Evolutionary conservation across 2,329 filamentous ascomycete species (phyloP).

Genomic region (Sporothrix mexicana): DNA sequence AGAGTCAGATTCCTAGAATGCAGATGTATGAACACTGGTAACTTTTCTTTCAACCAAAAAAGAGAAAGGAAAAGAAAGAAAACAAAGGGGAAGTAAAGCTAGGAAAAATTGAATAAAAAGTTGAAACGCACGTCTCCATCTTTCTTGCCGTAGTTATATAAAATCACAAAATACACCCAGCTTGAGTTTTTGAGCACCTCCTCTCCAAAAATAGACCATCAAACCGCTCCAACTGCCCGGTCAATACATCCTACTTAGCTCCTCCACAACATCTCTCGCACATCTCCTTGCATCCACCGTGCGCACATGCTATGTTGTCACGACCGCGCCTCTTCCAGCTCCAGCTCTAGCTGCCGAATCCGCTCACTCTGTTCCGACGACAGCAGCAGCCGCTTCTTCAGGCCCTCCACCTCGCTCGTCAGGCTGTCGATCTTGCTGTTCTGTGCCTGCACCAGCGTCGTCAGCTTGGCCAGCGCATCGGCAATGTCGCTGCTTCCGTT

Average conservation of each 20-base stretch:
- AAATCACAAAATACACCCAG: too few species aligned
- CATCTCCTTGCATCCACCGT: too few species aligned
- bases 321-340: conserved; percentile 68
- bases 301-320: conserved; percentile 41
- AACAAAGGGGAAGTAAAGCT: too few species aligned
- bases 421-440: conserved; percentile 73
- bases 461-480: conserved; percentile 70
- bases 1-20: too few species aligned
- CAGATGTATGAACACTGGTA: too few species aligned
- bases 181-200: not conserved
- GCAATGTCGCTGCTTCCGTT: conserved; percentile 19
- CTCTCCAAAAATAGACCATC: not conserved
- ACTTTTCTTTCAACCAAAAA: not conserved
- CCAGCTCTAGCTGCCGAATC: conserved; percentile 70
- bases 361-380: conserved; percentile 69
- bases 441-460: conserved; percentile 76
- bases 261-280: not conserved
- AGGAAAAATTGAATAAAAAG: too few species aligned
- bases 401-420: conserved; percentile 74
- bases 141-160: too few species aligned
- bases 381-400: conserved; percentile 78
- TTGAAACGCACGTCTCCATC: not conserved
- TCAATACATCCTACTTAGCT: not conserved
- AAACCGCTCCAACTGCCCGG: conserved; percentile 2
- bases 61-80: not conserved